Base-by-base conservation (phyloP, 2,329 filamentous ascomycete genomes). In the Colletotrichum viniferum region DNA sequence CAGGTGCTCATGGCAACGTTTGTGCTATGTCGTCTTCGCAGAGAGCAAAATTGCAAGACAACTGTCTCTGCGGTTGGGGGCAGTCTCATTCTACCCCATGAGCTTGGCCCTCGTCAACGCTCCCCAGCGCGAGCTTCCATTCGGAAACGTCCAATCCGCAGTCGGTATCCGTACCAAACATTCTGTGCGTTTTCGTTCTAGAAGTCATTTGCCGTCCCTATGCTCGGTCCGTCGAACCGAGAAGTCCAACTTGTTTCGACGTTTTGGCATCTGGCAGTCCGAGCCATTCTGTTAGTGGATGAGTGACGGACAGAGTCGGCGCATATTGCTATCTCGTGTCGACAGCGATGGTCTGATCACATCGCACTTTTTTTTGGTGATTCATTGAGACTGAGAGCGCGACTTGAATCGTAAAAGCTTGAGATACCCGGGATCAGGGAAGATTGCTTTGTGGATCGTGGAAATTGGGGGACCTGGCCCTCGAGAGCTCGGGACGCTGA, bases 331-430 rank as follows among this genome's bases (percentile, higher is more conserved):
- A 58, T n/a, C 56, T 73, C 48, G 69, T 64, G 43, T 75, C 63
- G 36, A 28, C 52, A 24, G 36, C 18, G 24, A 67, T 74, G 71
- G 65, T 71, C 70, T 74, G 74, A 74, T 74, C 61, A 28, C 74
- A 74, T 74, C 65, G 73, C 69, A 64, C 63, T 32, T 63, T 52
- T 52, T 76, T 55, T 66, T 43, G 28, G 52, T 74, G 65, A 74
- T 61, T 76, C 71, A 43, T 62, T 71, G 58, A 64, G 48, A 48
- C 56, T 71, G 58, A 64, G 48, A 48, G 65, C 52, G 34, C 26
- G 36, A 55, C 65, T 76, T 74, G 71, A 74, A 66, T 74, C 74
- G 71, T 74, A 66, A 64, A 71, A 69, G 69, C 65, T 69, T 66
- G 69, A 72, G 58, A 28, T 28, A 32, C 10, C 63, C 36, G n/a